A percentile compares a stretch with the other conserved stretches of the same genome.
These are phyloP conservation scores for Rugosomyces carneus DNA, from an alignment of 1,284 basidiomycete species.

Conservation along the genomic window DNA sequence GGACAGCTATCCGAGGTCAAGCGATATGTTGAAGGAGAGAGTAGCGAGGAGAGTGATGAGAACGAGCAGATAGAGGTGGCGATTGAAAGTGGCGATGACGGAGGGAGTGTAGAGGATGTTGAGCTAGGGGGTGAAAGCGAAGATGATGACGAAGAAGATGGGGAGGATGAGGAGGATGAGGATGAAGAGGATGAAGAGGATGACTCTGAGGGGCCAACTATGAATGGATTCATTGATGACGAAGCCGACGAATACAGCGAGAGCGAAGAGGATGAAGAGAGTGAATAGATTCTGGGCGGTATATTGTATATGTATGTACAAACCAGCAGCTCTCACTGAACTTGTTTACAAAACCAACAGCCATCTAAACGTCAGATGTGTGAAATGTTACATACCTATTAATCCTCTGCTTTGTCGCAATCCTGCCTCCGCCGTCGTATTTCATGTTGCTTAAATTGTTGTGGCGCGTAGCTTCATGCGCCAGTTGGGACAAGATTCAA, in stretches of 20 bases:
- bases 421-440: too few relatives aligned
- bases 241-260: slow-evolving; percentile 68
- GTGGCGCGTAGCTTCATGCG: too few relatives aligned
- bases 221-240: slow-evolving; percentile 67
- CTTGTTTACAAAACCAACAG: too few relatives aligned
- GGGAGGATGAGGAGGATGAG: slow-evolving; percentile 45
- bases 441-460: too few relatives aligned
- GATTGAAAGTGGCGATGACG: slow-evolving; percentile 60
- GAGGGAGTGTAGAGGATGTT: slow-evolving; percentile 64
- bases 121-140: slow-evolving; percentile 56
- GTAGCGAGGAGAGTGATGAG: slow-evolving; percentile 60
- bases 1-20: slow-evolving; percentile 34
- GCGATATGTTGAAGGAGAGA: slow-evolving; percentile 74
- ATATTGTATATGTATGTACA: too few relatives aligned
- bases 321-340: too few relatives aligned
- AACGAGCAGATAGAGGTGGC: slow-evolving; percentile 57
- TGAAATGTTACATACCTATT: too few relatives aligned
- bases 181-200: slow-evolving; percentile 48
- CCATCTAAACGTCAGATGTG: too few relatives aligned
- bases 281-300: slow-evolving; percentile 32
- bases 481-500: too few relatives aligned
- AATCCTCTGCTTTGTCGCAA: too few relatives aligned
- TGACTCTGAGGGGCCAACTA: slow-evolving; percentile 45
- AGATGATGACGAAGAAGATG: slow-evolving; percentile 42
- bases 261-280: slow-evolving; percentile 45